Base-by-base conservation (phyloP, 768 basidiomycete genomes). In the Hygrophorus pudorinus region DNA sequence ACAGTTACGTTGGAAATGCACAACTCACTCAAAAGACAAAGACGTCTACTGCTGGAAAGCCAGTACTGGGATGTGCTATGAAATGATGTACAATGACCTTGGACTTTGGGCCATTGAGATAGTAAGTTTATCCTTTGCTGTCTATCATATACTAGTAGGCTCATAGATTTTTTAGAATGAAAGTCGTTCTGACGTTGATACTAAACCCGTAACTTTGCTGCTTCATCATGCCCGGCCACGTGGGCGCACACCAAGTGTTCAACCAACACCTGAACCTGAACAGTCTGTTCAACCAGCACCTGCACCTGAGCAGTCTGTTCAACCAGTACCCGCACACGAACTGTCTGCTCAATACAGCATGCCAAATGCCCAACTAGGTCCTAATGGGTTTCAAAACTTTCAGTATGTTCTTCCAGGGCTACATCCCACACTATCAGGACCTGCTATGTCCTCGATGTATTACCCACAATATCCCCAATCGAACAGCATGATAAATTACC, bases 41-140 rank as follows among this genome's bases (percentile, higher is more conserved):
- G 38, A 40, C 20, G 38, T 40, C 13, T 40, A 40, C 20, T 44
- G 43, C 29, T 44, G 43, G 43, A 32, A 37, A 36, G 31, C 41
- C 4, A 3, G 5, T 5, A 31, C 31, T 16, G 41, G 41, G 10
- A 28, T 42, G n/a, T 42, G 41, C 29, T 17, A 42, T 16, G 14
- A 6, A 3, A 16, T 42, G 3, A 32, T n/a, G 6, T n/a, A 16
- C 7, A 6, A 14, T 31, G 41, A 42, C 24, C 3, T 42, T 13
- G 41, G 41, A 16, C 20, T 42, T 14, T 42, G 41, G 41, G 41
- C 41, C 3, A 27, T 42, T 2, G 41, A 42, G 33, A 33, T 42
- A 18, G 30, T 42, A 27, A 30, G 30, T 32, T n/a, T n/a, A n/a
- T n/a, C n/a, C n/a, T 4, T 20, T 8, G 5, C 13, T 6, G 20